phyloP scores from a whole-genome alignment of 169 alveolate species.

The Theileria sp. region DNA sequence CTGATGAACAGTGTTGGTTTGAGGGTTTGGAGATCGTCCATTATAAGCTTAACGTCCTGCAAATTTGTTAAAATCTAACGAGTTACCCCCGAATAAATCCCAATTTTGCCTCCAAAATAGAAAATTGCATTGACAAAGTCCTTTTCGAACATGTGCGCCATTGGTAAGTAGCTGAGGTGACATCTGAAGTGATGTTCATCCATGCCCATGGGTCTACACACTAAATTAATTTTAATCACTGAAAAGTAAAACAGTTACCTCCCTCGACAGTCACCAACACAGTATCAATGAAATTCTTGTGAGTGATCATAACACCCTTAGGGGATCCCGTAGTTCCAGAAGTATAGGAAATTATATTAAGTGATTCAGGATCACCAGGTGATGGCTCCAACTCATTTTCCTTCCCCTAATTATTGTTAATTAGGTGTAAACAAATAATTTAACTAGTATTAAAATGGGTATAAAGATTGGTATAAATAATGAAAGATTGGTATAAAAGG shows the following conservation, averaged over 20 bases:
- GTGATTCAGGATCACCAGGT: slow-evolving; percentile 75
- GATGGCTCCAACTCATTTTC: slow-evolving; percentile 56
- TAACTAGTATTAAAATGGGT: no score
- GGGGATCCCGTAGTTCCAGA: slow-evolving; percentile 98
- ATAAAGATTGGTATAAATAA: no score
- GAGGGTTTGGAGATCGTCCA: slow-evolving; percentile 87
- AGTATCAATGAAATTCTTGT: slow-evolving; percentile 66
- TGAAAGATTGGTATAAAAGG: no score
- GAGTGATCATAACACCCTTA: slow-evolving; percentile 95
- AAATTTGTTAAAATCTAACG: background rate
- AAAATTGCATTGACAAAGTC: slow-evolving; percentile 69
- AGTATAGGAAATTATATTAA: slow-evolving; percentile 91
- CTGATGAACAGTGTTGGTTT: slow-evolving; percentile 92
- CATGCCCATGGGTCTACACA: slow-evolving; percentile 17
- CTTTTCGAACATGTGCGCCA: slow-evolving; percentile 94
- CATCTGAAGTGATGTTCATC: slow-evolving; percentile 26
- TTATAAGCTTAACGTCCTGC: slow-evolving; percentile 76
- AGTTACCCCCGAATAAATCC: slow-evolving; percentile 86
- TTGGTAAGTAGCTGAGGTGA: slow-evolving; percentile 85
- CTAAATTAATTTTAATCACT: background rate
- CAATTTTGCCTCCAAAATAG: slow-evolving; percentile 79
- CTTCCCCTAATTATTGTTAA: slow-evolving; percentile 36
- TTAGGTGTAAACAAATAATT: slow-evolving; percentile 21
- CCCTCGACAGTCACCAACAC: slow-evolving; percentile 35
- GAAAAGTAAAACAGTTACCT: background rate